These are phyloP conservation scores for Wickerhamomyces alni DNA, from an alignment of 805 yeast genomes.

Conservation along the genomic window DNA sequence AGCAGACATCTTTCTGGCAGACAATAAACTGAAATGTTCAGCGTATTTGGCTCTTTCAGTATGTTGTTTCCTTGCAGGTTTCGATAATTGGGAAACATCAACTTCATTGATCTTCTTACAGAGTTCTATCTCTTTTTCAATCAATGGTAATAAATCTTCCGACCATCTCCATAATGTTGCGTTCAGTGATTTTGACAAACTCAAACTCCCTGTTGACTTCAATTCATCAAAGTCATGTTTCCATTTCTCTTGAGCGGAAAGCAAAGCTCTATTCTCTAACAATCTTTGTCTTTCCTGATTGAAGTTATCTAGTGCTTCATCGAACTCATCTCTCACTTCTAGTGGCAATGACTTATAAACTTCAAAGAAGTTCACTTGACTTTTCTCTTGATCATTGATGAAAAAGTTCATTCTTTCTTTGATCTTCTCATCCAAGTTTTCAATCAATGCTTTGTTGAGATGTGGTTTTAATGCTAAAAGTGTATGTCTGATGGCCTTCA, in stretches of 20 bases:
- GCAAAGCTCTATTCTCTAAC: conserved; percentile 72
- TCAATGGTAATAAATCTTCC: conserved; percentile 60
- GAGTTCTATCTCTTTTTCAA: conserved; percentile 57
- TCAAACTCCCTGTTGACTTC: conserved; percentile 47
- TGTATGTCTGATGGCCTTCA: conserved; percentile 73
- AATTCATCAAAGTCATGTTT: conserved; percentile 69
- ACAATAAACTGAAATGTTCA: conserved; percentile 67
- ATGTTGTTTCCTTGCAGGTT: conserved; percentile 25
- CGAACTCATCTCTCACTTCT: conserved; percentile 50
- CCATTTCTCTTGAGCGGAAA: conserved; percentile 89
- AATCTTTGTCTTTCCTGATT: conserved; percentile 73
- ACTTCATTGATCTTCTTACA: conserved; percentile 40
- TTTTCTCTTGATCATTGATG: conserved; percentile 15
- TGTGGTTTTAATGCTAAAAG: conserved; percentile 43
- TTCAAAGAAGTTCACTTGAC: conserved; percentile 55
- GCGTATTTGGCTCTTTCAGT: conserved; percentile 53
- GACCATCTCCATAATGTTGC: conserved; percentile 84
- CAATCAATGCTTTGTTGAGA: conserved; percentile 22
- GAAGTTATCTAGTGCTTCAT: conserved; percentile 57
- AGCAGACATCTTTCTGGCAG: conserved; percentile 76
- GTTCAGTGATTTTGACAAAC: conserved; percentile 56
- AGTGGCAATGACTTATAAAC: conserved; percentile 49
- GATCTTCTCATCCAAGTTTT: conserved; percentile 28
- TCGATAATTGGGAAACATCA: conserved; percentile 9
- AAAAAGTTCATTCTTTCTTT: conserved; percentile 30